Evolutionary conservation across 768 basidiomycete species (phyloP), one percentile per base, ranked within the genome.

Genomic region (Postia placenta): DNA sequence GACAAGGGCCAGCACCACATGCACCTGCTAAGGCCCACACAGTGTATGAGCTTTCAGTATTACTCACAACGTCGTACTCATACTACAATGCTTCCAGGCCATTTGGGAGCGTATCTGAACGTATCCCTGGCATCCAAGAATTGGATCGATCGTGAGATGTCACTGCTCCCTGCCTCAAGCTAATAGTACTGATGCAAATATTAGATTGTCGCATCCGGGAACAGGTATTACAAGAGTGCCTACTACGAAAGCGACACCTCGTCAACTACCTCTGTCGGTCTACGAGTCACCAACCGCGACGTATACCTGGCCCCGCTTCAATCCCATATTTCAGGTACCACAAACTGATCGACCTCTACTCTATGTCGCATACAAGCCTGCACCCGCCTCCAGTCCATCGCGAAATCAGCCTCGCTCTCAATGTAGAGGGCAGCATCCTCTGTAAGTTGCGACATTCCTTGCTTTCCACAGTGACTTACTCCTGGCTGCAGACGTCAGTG

Each of bases 221-320:
- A n/a, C n/a, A n/a, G n/a, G n/a, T n/a, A n/a, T n/a, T n/a, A n/a
- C n/a, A n/a, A n/a, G n/a, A n/a, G n/a, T n/a, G n/a, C n/a, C n/a
- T n/a, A n/a, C n/a, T n/a, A n/a, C n/a, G n/a, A n/a, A n/a, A n/a
- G n/a, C n/a, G n/a, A n/a, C n/a, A n/a, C n/a, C n/a, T n/a, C n/a
- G 20, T 33, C 45, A 36, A 36, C 42, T 40, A 2, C 49, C 45
- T 12, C 41, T 58, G 3, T 55, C 57, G 4, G 42, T 58, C 4
- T 58, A 58, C 24, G 51, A 55, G 17, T 45, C 47, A 0, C 57
- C 54, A 2, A 55, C 54, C 11, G 57, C 57, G 0, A 55, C 57
- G 9, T 58, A 49, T 47, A 51, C 48, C 40, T 58, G 57, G 57
- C 49, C 57, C 11, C 53, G 53, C 17, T 55, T 50, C 47, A 44